Conservation (phyloP, 2,329 filamentous ascomycete species). For the Aspergillus transmontanensis region DNA sequence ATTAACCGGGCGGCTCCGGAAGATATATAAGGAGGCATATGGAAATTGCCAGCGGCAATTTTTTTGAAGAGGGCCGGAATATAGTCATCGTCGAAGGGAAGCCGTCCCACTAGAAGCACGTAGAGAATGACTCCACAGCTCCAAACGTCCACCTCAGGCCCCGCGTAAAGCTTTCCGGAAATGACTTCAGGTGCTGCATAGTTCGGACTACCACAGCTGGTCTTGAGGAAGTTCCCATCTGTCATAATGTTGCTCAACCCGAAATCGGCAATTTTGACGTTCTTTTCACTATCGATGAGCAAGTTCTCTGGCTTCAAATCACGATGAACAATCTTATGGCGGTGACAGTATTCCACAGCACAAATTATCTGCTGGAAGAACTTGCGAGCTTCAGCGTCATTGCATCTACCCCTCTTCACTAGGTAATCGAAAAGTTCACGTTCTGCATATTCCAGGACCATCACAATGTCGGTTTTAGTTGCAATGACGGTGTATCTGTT, state of each 20-base stretch:
- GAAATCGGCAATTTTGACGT: conserved; percentile 99
- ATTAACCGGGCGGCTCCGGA: conserved; percentile 74
- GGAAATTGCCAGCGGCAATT: conserved; percentile 92
- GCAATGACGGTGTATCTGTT: conserved; percentile 92
- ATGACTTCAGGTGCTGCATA: conserved; percentile 98
- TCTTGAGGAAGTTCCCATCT: conserved; percentile 98
- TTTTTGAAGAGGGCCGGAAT: conserved; percentile 98
- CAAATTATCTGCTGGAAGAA: conserved; percentile 99
- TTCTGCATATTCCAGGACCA: conserved; percentile 97
- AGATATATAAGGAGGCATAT: conserved; percentile 88
- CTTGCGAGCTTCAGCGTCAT: conserved; percentile 87
- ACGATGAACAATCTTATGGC: conserved; percentile 97
- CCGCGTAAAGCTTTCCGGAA: conserved; percentile 94
- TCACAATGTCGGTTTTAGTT: conserved; percentile 90
- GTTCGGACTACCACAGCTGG: conserved; percentile 96
- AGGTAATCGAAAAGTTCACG: conserved; percentile 98
- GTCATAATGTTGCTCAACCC: conserved; percentile 99
- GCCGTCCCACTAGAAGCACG: conserved; percentile 64
- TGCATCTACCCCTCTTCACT: conserved; percentile 88
- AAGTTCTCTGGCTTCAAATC: conserved; percentile 98
- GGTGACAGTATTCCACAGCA: conserved; percentile 97
- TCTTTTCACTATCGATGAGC: conserved; percentile 89
- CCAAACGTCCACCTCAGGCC: conserved; percentile 94
- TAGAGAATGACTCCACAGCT: conserved; percentile 68
- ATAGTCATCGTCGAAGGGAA: conserved; percentile 98